Conservation (phyloP, 1,139 yeast genomes). For the Pneumocystis sp. region DNA sequence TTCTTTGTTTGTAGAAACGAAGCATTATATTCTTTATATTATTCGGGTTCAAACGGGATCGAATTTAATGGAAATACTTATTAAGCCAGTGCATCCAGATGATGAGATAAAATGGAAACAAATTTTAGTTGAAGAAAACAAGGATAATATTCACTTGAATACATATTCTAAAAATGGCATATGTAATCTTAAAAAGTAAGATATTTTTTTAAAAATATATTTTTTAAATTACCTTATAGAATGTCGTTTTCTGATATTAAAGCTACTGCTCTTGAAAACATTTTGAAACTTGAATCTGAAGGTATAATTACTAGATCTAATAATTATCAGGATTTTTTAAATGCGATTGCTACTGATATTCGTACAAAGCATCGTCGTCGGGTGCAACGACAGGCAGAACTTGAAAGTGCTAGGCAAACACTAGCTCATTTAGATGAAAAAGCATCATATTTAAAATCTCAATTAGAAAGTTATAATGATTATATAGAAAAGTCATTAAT, state of each 20-base stretch:
- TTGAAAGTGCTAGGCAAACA: slow-evolving; percentile 46
- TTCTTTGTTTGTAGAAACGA: slow-evolving; percentile 59
- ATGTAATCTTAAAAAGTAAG: slow-evolving; percentile 7
- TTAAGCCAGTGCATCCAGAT: slow-evolving; percentile 51
- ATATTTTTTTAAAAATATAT: background rate
- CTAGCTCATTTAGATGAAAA: slow-evolving; percentile 46
- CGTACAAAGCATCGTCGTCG: slow-evolving; percentile 64
- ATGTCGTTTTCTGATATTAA: slow-evolving; percentile 64
- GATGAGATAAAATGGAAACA: slow-evolving; percentile 52
- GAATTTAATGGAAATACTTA: slow-evolving; percentile 55
- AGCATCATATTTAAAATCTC: slow-evolving; percentile 43
- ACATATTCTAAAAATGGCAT: slow-evolving; percentile 4
- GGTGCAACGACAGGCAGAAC: slow-evolving; percentile 44
- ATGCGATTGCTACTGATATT: slow-evolving; percentile 75
- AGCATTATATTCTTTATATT: slow-evolving; percentile 64
- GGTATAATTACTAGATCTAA: slow-evolving; percentile 53
- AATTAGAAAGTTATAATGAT: slow-evolving; percentile 49
- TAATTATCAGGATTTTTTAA: slow-evolving; percentile 64
- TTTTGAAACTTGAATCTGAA: slow-evolving; percentile 58
- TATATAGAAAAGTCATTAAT: slow-evolving; percentile 55
- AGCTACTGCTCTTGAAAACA: slow-evolving; percentile 55
- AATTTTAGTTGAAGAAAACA: slow-evolving; percentile 37
- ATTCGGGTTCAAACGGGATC: slow-evolving; percentile 66
- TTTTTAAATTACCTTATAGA: slow-evolving; percentile 21
- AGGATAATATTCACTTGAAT: slow-evolving; percentile 19